Evolutionary conservation across 2,329 filamentous ascomycete genomes (phyloP).

Genomic region (Macrophomina tecta): DNA sequence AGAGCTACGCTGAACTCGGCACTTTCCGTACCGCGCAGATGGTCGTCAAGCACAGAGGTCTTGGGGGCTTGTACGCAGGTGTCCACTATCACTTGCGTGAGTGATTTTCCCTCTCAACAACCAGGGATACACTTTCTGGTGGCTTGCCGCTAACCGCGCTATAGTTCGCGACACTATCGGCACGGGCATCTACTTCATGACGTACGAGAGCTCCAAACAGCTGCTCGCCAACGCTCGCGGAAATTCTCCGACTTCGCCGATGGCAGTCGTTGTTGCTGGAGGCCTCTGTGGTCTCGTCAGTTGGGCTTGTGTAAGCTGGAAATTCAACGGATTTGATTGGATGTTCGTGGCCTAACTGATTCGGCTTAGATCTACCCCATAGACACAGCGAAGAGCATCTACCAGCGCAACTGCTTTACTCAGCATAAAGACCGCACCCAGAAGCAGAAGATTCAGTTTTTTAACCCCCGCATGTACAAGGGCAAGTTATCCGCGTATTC

Average conservation of each 20-base stretch:
- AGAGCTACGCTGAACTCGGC: constrained; percentile 77
- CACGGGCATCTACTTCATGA: constrained; percentile 86
- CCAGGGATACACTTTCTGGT: not conserved
- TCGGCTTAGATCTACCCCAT: constrained; percentile 60
- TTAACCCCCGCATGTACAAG: constrained; percentile 79
- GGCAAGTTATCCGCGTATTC: constrained; percentile 52
- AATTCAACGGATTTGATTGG: not conserved
- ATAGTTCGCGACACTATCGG: constrained; percentile 83
- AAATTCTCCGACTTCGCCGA: constrained; percentile 75
- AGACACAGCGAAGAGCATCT: constrained; percentile 84
- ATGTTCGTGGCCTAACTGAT: constrained; percentile 30
- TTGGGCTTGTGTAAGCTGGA: constrained; percentile 66
- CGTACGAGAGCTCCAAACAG: constrained; percentile 87
- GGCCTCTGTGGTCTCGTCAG: constrained; percentile 83
- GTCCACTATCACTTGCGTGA: constrained; percentile 78
- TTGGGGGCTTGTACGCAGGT: constrained; percentile 78
- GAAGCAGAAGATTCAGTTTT: constrained; percentile 76
- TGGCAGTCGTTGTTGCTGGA: constrained; percentile 78
- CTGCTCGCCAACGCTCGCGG: constrained; percentile 77
- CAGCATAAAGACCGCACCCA: constrained; percentile 64
- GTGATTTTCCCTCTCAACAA: constrained; percentile 37
- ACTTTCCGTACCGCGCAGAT: constrained; percentile 78
- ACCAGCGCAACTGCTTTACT: constrained; percentile 80
- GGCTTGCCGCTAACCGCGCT: constrained; percentile 21
- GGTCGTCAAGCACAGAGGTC: constrained; percentile 75